These are phyloP conservation scores for Elsinoe arachidis DNA, from an alignment of 2,329 filamentous ascomycete genomes.

Conservation along the genomic window DNA sequence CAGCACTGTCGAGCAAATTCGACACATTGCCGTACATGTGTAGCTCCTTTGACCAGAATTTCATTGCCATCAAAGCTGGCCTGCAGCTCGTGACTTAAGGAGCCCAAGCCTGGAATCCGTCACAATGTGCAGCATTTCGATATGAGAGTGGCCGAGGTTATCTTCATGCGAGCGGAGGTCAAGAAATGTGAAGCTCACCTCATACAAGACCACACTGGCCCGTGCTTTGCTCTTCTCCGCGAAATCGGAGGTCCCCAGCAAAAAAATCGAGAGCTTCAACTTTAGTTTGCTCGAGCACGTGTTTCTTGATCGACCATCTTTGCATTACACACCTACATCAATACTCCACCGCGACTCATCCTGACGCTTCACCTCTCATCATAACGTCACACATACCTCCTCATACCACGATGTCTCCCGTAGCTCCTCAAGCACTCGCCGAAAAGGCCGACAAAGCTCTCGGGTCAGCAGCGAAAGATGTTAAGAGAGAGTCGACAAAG, in stretches of 20 bases:
- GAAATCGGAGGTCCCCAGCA: neutral
- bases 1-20: too few relatives aligned
- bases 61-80: too few relatives aligned
- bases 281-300: neutral
- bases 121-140: too few relatives aligned
- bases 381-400: neutral
- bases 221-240: neutral
- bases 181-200: neutral
- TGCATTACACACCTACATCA: neutral
- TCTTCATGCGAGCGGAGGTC: too few relatives aligned
- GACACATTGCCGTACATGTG: neutral
- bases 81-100: too few relatives aligned
- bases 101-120: too few relatives aligned
- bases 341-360: neutral
- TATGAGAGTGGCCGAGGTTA: too few relatives aligned
- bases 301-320: neutral
- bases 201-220: neutral
- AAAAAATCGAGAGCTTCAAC: conserved; percentile 6
- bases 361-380: neutral
- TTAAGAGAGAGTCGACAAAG: conserved; percentile 79
- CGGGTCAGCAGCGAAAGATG: conserved; percentile 47
- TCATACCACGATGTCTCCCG: conserved; percentile 5
- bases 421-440: conserved; percentile 18
- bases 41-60: too few relatives aligned
- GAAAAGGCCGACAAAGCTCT: conserved; percentile 20